Base-by-base conservation (phyloP, 2,329 filamentous ascomycete genomes). In the Aaosphaeria pasadenensis region DNA sequence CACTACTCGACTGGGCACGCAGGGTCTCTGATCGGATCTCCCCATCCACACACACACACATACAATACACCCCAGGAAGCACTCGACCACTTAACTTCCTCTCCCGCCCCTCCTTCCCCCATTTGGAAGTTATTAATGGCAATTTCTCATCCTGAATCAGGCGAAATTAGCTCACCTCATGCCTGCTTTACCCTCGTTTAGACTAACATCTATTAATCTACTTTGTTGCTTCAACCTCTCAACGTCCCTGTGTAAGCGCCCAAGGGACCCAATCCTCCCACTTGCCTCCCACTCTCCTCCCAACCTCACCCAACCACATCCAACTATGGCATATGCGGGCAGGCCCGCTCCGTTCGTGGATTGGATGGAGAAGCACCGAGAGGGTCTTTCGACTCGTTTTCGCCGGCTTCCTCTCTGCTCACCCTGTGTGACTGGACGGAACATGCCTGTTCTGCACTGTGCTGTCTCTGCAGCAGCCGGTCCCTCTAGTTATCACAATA, bases 221-320 rank as follows among this genome's bases (percentile, higher is more conserved):
- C 17, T 24, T 24, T 24, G 17, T 24, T 24, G 17, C 17, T 24
- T 24, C 47, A 55, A 52, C 53, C 57, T 58, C 57, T 59, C 58
- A 60, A 54, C 58, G 52, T 56, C 59, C 48, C 50, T 49, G 58
- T 60, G 46, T 68, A 70, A 64, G 64, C 66, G 66, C 67, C 64
- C 57, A 57, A 24, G 17, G 17, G 17, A 24, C 17, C 17, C 17
- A 24, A 24, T 24, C 17, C 17, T 24, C 17, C 17, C 53, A 35
- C 47, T 48, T 47, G 48, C 56, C 54, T 52, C 47, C 54, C 56
- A 58, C 17, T 24, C 17, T 24, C 17, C 17, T 24, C 17, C 17
- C 17, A 24, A 24, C 17, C 17, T 24, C 17, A 24, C 17, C 17
- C 17, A 24, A 24, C 17, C 17, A 24, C 17, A n/a, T n/a, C 33